Conservation (phyloP, 106 monocot species). For the Posidonia australis region DNA sequence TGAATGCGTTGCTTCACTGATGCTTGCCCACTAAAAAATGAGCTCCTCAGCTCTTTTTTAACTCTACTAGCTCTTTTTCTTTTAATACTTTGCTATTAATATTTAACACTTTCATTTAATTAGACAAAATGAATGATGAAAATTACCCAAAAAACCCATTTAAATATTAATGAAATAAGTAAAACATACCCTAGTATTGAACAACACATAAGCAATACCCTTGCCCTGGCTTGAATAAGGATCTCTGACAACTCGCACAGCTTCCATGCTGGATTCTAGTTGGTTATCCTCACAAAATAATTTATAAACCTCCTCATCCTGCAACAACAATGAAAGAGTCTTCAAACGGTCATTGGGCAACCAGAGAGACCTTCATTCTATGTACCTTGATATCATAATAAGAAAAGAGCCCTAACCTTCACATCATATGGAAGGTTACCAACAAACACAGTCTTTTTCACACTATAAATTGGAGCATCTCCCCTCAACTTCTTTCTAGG, state of each 20-base stretch:
- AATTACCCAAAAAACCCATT: no score
- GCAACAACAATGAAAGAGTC: neutral
- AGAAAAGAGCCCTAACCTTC: slow-evolving; percentile 34
- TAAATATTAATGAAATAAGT: neutral
- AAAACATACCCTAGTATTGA: slow-evolving; percentile 80
- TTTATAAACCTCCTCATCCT: slow-evolving; percentile 95
- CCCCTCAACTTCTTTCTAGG: slow-evolving; percentile 87
- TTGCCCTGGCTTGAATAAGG: slow-evolving; percentile 77
- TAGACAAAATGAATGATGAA: no score
- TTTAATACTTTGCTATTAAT: neutral
- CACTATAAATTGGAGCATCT: slow-evolving; percentile 67
- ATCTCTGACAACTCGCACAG: slow-evolving; percentile 84
- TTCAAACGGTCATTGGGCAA: neutral
- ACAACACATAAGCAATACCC: slow-evolving; percentile 89
- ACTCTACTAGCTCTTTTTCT: no score
- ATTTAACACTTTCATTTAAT: no score
- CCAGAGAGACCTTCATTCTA: neutral
- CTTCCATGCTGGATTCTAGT: slow-evolving; percentile 54
- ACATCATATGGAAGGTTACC: slow-evolving; percentile 96
- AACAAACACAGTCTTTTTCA: slow-evolving; percentile 84
- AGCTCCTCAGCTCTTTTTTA: neutral
- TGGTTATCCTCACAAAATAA: slow-evolving; percentile 48
- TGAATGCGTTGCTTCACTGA: neutral
- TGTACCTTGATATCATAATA: neutral
- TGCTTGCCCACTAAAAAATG: neutral